Percentiles rank a stretch among this genome's conserved stretches.
phyloP scores from a whole-genome alignment of 352 stramenopile species.

The Pythium volutum region DNA sequence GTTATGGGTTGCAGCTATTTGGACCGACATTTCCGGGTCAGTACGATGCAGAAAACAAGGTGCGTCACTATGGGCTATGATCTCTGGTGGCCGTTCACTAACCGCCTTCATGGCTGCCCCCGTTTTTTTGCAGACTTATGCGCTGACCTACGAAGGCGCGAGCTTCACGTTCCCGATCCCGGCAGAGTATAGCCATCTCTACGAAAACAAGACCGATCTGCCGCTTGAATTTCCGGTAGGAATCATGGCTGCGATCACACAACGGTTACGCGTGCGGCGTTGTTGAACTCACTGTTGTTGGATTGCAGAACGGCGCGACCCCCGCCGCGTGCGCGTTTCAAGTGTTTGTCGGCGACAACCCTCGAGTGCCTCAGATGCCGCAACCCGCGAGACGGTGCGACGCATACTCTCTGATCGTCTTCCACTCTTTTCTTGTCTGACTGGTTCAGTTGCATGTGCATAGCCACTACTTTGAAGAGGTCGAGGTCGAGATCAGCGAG shows the following conservation, averaged over 20 bases:
- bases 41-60: conserved; percentile 64
- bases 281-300: not conserved
- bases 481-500: conserved; percentile 51
- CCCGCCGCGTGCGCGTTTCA: conserved; percentile 66
- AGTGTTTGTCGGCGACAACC: conserved; percentile 62
- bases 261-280: not conserved
- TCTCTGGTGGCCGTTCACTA: not conserved
- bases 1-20: conserved; percentile 48
- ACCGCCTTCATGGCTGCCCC: not conserved
- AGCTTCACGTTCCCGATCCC: conserved; percentile 81
- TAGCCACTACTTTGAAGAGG: conserved; percentile 76
- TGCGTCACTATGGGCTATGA: conserved; percentile 12
- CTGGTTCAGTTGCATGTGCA: not conserved
- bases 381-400: conserved; percentile 47
- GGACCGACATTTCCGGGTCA: conserved; percentile 79
- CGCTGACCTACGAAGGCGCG: conserved; percentile 65
- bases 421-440: not conserved
- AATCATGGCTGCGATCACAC: not conserved
- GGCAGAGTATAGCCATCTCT: conserved; percentile 63
- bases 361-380: conserved; percentile 33
- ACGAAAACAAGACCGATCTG: conserved; percentile 71
- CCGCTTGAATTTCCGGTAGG: conserved; percentile 77
- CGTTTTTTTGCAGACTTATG: conserved; percentile 52
- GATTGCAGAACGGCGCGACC: conserved; percentile 62
- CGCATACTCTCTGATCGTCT: not conserved